Percentiles rank a stretch among this genome's conserved stretches.
These are phyloP conservation scores for Debaryomyces singareniensis DNA, from an alignment of 1,139 yeast species.

Conservation along the genomic window DNA sequence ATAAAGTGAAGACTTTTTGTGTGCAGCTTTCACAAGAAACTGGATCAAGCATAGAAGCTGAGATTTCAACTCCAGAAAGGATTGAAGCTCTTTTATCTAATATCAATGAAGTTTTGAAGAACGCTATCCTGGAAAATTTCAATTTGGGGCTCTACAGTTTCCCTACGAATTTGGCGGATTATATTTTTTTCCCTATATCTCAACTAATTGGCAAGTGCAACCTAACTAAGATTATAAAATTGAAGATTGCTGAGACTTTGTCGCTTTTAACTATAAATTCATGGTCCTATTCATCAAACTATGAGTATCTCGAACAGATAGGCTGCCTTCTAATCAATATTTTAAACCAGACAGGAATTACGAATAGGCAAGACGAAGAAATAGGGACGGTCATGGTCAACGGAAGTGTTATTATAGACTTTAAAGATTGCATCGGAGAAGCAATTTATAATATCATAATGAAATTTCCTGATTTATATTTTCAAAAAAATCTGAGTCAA, in stretches of 20 bases:
- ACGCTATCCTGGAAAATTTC: conserved; percentile 12
- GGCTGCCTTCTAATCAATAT: too few species aligned
- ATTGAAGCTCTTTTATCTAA: conserved; percentile 8
- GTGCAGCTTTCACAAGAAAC: conserved; percentile 24
- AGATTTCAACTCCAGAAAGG: too few species aligned
- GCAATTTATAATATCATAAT: too few species aligned
- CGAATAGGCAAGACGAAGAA: too few species aligned
- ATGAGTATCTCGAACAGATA: too few species aligned
- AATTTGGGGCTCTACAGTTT: conserved; percentile 9
- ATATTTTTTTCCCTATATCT: conserved; percentile 37
- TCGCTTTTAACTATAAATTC: conserved; percentile 21
- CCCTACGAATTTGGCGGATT: conserved; percentile 33
- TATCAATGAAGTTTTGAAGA: conserved; percentile 4
- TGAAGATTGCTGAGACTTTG: conserved; percentile 21
- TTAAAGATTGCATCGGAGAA: too few species aligned
- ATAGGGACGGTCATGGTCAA: too few species aligned
- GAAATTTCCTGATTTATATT: conserved; percentile 20
- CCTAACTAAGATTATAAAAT: conserved; percentile 15
- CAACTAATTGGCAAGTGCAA: conserved; percentile 22
- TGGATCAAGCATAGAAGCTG: too few species aligned
- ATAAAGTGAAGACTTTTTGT: conserved; percentile 36
- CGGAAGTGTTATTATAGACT: too few species aligned
- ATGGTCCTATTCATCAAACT: too few species aligned
- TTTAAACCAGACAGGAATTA: too few species aligned
- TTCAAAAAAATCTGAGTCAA: conserved; percentile 11